These are phyloP conservation scores for Guillardia theta DNA, from an alignment of 78 protist species.

Conservation along the genomic window DNA sequence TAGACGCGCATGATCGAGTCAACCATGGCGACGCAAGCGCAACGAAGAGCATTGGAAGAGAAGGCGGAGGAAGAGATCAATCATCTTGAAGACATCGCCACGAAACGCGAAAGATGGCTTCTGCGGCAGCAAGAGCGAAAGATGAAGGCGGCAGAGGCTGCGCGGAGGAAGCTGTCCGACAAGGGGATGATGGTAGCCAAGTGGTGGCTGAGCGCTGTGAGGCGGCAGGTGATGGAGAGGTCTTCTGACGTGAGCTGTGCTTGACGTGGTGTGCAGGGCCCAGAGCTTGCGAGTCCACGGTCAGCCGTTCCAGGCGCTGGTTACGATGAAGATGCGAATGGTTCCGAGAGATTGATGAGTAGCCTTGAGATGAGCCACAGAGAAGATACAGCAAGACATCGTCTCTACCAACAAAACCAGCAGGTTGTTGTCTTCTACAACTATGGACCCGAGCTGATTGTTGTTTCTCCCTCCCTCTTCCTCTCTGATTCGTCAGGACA, in stretches of 20 bases:
- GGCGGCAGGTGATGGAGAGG: neutral
- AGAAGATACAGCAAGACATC: neutral
- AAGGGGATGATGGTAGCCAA: too few species aligned
- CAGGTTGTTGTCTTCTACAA: too few species aligned
- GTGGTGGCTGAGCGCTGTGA: neutral
- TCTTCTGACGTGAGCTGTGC: neutral
- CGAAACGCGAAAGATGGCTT: neutral
- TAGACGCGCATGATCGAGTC: too few species aligned
- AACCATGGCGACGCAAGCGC: neutral
- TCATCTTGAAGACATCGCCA: neutral
- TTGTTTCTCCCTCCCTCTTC: too few species aligned
- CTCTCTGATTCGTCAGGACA: too few species aligned
- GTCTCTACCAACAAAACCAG: constrained; percentile 16
- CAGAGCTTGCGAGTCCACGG: neutral
- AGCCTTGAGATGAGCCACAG: neutral
- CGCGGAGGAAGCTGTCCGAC: neutral
- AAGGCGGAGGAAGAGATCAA: neutral
- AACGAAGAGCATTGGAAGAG: neutral
- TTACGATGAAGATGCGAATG: too few species aligned
- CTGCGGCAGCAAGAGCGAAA: neutral
- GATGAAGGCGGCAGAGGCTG: neutral
- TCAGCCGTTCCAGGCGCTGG: too few species aligned
- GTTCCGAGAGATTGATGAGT: too few species aligned
- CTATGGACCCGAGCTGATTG: too few species aligned
- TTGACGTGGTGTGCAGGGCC: neutral